Evolutionary conservation across 805 yeast species (phyloP).

Genomic region (Candida pini): DNA sequence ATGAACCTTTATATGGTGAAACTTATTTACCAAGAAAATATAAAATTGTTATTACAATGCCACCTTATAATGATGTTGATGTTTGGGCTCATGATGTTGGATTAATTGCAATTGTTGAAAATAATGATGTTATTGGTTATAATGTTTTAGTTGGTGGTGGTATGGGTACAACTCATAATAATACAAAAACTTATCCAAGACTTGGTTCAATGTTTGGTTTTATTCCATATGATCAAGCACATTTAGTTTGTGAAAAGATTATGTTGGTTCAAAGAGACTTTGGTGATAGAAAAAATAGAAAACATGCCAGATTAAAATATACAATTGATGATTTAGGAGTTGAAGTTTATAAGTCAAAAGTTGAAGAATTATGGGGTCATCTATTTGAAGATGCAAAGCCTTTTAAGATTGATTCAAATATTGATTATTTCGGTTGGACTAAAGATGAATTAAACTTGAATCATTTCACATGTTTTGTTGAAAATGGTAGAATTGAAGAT

Average conservation of each 20-base stretch:
- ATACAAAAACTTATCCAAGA: constrained; percentile 94
- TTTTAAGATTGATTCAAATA: constrained; percentile 77
- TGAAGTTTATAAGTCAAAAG: constrained; percentile 70
- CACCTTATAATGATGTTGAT: constrained; percentile 95
- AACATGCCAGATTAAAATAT: constrained; percentile 96
- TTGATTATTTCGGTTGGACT: constrained; percentile 92
- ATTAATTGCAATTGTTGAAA: constrained; percentile 75
- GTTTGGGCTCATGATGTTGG: constrained; percentile 96
- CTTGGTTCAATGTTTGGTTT: constrained; percentile 86
- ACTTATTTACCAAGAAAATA: constrained; percentile 92
- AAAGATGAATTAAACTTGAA: constrained; percentile 77
- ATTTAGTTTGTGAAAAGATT: constrained; percentile 79
- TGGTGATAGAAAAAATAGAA: constrained; percentile 94
- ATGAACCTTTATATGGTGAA: constrained; percentile 86
- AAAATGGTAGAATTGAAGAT: constrained; percentile 94
- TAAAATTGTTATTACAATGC: constrained; percentile 90
- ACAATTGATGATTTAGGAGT: constrained; percentile 93
- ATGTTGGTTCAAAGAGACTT: constrained; percentile 91
- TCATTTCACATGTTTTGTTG: constrained; percentile 91
- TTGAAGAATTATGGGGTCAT: constrained; percentile 78
- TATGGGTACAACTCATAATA: constrained; percentile 98
- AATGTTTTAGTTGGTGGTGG: constrained; percentile 96
- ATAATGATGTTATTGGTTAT: constrained; percentile 67
- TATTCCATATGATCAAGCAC: constrained; percentile 60
- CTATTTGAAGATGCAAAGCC: constrained; percentile 65